These are phyloP conservation scores for Dichotomopilus funicola DNA, from an alignment of 2,329 filamentous ascomycete species.

Conservation along the genomic window DNA sequence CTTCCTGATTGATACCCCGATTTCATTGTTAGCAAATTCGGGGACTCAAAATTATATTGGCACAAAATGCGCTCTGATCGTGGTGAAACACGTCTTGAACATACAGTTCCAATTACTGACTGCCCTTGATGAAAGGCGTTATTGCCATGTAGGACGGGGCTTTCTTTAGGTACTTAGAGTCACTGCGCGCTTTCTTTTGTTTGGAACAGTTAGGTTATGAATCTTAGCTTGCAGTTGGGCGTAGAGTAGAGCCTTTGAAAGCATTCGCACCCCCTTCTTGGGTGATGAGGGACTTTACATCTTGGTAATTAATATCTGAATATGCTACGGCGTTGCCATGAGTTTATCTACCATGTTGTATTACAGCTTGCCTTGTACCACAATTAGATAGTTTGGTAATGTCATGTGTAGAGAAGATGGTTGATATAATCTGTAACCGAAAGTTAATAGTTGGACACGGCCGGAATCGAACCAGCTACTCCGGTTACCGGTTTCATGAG, in stretches of 20 bases:
- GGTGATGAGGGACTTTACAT: too few species aligned
- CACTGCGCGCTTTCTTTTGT: too few species aligned
- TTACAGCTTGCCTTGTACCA: too few species aligned
- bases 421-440: background rate
- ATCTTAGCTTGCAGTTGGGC: too few species aligned
- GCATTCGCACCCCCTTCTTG: too few species aligned
- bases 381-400: too few species aligned
- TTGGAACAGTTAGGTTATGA: too few species aligned
- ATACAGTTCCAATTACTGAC: background rate
- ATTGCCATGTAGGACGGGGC: background rate
- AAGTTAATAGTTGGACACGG: background rate
- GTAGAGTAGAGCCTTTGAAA: too few species aligned
- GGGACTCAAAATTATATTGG: background rate
- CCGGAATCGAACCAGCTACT: background rate
- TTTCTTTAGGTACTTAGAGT: background rate
- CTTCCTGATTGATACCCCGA: background rate
- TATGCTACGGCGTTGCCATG: too few species aligned
- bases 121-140: background rate
- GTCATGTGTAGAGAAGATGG: too few species aligned
- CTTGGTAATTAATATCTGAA: too few species aligned
- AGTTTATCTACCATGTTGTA: too few species aligned
- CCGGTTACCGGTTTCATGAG: background rate
- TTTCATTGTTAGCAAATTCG: background rate
- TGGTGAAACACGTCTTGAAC: background rate
- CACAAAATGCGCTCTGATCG: background rate